A percentile compares a stretch with the other conserved stretches of the same genome.
Conservation (phyloP, 768 basidiomycete species). For the Lactarius sp. region DNA sequence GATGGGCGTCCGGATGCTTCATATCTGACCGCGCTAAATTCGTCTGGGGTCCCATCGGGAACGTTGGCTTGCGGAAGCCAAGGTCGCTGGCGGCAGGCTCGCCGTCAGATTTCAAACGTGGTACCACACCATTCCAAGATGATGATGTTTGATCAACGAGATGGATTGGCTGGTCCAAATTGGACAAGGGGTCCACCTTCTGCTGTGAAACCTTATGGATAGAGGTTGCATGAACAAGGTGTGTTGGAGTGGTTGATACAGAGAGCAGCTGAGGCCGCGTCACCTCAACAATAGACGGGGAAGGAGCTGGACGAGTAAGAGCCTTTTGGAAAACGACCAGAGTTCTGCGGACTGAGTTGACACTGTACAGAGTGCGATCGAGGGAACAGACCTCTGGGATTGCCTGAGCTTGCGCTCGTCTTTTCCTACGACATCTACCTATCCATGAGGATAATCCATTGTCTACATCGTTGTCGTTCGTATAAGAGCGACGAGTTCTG, state of each 20-base stretch:
- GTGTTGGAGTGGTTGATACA: not conserved
- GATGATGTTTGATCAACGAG: not conserved
- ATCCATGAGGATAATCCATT: constrained; percentile 30
- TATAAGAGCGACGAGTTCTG: constrained; percentile 29
- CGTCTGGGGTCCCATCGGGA: not conserved
- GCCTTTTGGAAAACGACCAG: not conserved
- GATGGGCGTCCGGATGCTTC: not conserved
- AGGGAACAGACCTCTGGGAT: constrained; percentile 13
- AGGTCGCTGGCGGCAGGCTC: not conserved
- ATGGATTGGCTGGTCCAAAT: not conserved
- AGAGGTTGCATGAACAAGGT: not conserved
- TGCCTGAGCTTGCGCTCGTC: constrained; percentile 4
- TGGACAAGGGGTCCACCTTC: not conserved
- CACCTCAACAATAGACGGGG: not conserved
- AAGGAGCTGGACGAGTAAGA: not conserved
- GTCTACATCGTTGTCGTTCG: constrained; percentile 27
- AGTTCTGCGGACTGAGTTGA: not conserved
- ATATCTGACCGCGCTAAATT: not conserved
- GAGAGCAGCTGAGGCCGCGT: not conserved
- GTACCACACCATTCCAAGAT: too few species aligned
- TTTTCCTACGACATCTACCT: constrained; percentile 34
- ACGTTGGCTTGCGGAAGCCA: not conserved
- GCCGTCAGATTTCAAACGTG: not conserved
- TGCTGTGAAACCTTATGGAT: not conserved
- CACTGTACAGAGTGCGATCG: not conserved